Evolutionary conservation across 2,329 filamentous ascomycete genomes (phyloP).

Genomic region (Colletotrichum sp.): DNA sequence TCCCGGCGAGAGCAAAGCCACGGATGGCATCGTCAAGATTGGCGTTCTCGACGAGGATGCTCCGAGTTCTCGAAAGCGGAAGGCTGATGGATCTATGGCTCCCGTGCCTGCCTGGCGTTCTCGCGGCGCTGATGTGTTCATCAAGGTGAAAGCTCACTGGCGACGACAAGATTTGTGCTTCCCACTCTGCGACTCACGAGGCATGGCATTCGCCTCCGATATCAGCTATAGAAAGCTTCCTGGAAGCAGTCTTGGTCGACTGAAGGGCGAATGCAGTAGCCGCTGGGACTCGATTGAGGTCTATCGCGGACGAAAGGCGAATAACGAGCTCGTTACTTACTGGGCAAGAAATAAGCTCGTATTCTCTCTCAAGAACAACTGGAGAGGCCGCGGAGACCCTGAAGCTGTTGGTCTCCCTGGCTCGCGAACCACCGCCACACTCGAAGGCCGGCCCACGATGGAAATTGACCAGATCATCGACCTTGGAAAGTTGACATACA

Average conservation of each 20-base stretch:
- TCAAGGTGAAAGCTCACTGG: background rate
- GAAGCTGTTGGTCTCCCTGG: background rate
- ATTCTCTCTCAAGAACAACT: background rate
- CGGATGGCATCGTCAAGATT: background rate
- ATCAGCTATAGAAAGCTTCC: background rate
- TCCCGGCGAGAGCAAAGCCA: background rate
- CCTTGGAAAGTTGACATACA: background rate
- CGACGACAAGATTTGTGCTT: background rate
- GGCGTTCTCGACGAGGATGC: background rate
- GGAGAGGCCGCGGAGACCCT: background rate
- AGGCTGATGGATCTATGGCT: background rate
- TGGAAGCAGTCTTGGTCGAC: background rate
- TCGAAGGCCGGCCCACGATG: background rate
- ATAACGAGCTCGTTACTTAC: background rate
- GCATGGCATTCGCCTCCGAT: background rate
- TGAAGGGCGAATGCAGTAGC: background rate
- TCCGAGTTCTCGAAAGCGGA: background rate
- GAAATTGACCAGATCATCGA: background rate
- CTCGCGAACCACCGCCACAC: background rate
- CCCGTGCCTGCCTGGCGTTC: background rate
- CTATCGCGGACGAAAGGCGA: background rate
- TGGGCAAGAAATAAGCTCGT: background rate
- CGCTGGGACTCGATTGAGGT: background rate
- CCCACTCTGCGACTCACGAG: background rate
- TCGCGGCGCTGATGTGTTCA: background rate